These are phyloP conservation scores for Lactarius akahatsu DNA, from an alignment of 768 basidiomycete species.

Conservation along the genomic window DNA sequence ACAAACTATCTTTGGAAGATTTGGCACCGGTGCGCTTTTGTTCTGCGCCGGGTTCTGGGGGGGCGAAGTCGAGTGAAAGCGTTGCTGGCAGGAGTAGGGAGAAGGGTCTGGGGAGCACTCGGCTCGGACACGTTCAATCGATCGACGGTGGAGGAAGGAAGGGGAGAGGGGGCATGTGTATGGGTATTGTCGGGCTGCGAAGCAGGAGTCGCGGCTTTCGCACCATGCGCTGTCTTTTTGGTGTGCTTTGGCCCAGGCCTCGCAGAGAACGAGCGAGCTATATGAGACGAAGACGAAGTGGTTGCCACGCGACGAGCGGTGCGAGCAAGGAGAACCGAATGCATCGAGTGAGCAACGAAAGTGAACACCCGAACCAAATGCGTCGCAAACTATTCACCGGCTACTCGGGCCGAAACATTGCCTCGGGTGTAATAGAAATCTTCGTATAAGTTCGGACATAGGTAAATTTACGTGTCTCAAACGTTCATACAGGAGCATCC, in stretches of 20 bases:
- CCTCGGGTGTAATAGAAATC: too few relatives aligned
- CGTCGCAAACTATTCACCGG: background rate
- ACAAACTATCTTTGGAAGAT: slow-evolving; percentile 76
- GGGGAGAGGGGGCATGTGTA: background rate
- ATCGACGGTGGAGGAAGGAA: slow-evolving; percentile 5
- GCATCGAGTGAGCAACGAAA: slow-evolving; percentile 11
- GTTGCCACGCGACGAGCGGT: slow-evolving; percentile 10
- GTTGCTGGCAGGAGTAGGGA: slow-evolving; percentile 40
- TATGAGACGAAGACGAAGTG: background rate
- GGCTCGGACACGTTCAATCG: slow-evolving; percentile 3
- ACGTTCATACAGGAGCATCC: too few relatives aligned
- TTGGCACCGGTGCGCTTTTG: slow-evolving; percentile 67
- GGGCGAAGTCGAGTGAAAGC: slow-evolving; percentile 58
- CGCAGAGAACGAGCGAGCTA: slow-evolving; percentile 8
- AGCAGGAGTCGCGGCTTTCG: background rate
- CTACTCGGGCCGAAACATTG: background rate
- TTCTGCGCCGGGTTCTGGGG: slow-evolving; percentile 39
- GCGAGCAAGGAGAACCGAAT: slow-evolving; percentile 17
- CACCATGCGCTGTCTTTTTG: slow-evolving; percentile 7
- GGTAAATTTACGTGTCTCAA: too few relatives aligned
- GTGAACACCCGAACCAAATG: background rate
- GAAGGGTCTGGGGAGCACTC: slow-evolving; percentile 13
- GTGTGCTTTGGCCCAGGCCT: background rate
- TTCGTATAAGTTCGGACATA: too few relatives aligned
- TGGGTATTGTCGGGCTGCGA: slow-evolving; percentile 8